phyloP scores from a whole-genome alignment of 2,329 filamentous ascomycete species.

The Monilinia fructicola region DNA sequence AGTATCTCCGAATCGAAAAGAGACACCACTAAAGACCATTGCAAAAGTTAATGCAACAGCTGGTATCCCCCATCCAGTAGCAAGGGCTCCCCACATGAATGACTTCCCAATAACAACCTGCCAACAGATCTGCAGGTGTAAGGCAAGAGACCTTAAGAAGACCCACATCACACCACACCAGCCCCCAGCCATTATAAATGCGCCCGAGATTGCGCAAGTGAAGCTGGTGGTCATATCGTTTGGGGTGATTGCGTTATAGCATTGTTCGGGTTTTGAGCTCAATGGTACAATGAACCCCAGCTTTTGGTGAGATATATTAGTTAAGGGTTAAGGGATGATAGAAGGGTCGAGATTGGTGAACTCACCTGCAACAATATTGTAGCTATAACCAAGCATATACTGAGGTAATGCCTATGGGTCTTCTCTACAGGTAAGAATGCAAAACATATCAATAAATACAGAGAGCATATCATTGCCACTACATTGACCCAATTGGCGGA shows the following conservation, averaged over 20 bases:
- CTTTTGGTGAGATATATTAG: constrained; percentile 46
- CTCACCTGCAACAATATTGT: constrained; percentile 78
- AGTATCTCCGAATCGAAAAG: constrained; percentile 84
- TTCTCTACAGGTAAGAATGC: constrained; percentile 78
- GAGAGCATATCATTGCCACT: constrained; percentile 66
- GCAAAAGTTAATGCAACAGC: constrained; percentile 72
- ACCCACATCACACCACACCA: constrained; percentile 86
- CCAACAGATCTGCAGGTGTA: constrained; percentile 98
- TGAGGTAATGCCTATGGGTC: constrained; percentile 90
- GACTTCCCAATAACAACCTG: constrained; percentile 82
- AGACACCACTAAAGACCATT: constrained; percentile 84
- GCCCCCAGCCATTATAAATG: constrained; percentile 82
- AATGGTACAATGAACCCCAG: constrained; percentile 90
- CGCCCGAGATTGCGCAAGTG: constrained; percentile 84
- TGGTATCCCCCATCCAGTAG: constrained; percentile 81
- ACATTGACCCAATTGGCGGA: constrained; percentile 84
- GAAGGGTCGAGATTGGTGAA: constrained; percentile 28
- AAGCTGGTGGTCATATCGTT: constrained; percentile 83
- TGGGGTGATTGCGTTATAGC: constrained; percentile 86
- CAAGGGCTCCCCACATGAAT: constrained; percentile 85
- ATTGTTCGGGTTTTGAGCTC: constrained; percentile 74
- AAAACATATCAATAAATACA: constrained; percentile 80
- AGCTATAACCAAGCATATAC: constrained; percentile 76
- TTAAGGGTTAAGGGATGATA: constrained; percentile 9
- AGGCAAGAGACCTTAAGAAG: constrained; percentile 83